A percentile compares a stretch with the other conserved stretches of the same genome.
Evolutionary conservation across 2,329 filamentous ascomycete species (phyloP).

Genomic region (Pseudogymnoascus sp.): DNA sequence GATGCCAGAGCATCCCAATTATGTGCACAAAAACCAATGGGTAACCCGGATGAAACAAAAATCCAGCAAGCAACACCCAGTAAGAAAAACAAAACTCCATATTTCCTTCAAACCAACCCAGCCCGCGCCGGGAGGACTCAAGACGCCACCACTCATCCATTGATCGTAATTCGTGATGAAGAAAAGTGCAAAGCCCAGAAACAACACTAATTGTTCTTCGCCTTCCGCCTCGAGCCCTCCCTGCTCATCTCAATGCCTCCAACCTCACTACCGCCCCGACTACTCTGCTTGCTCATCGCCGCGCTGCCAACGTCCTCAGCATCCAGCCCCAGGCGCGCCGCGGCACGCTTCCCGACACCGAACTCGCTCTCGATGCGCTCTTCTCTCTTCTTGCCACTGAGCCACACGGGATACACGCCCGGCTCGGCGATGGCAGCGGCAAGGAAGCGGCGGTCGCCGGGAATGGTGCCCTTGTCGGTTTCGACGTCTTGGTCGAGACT

Average conservation of each 20-base stretch:
- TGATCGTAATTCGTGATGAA: slow-evolving; percentile 7
- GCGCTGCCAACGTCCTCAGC: slow-evolving; percentile 9
- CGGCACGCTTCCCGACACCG: neutral
- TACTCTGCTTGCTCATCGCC: slow-evolving; percentile 14
- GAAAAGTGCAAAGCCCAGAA: neutral
- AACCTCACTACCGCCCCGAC: slow-evolving; percentile 14
- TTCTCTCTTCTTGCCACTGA: slow-evolving; percentile 8
- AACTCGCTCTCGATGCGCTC: slow-evolving; percentile 4
- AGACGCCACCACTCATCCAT: slow-evolving; percentile 4
- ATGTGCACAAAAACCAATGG: neutral
- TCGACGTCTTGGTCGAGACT: slow-evolving; percentile 26
- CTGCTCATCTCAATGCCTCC: slow-evolving; percentile 6
- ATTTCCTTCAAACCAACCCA: neutral
- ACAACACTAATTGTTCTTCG: slow-evolving; percentile 6
- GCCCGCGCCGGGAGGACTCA: neutral
- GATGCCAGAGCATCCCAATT: neutral
- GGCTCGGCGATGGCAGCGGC: neutral
- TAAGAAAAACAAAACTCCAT: neutral
- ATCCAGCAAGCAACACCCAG: neutral
- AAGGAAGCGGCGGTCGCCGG: slow-evolving; percentile 4
- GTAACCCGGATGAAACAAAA: neutral
- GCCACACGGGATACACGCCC: slow-evolving; percentile 4
- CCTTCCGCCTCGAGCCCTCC: slow-evolving; percentile 7
- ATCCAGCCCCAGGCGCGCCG: slow-evolving; percentile 10
- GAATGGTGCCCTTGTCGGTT: slow-evolving; percentile 6